Percentiles rank a stretch among this genome's conserved stretches.
Evolutionary conservation across 441 rosid species (phyloP).

Genomic region (Codiaeum variegatum): DNA sequence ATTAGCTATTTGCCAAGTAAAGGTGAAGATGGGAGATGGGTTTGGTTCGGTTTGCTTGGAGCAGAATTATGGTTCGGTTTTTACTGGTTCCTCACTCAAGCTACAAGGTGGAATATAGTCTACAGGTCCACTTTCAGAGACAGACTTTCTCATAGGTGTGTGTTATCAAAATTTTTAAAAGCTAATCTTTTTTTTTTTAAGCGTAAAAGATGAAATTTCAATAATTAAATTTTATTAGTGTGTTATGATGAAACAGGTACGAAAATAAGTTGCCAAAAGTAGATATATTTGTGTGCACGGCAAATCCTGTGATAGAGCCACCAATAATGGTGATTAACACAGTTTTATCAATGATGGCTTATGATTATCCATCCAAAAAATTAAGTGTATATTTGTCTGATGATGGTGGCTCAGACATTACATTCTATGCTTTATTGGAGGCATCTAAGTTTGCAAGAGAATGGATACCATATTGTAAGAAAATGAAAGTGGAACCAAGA

Average conservation of each 20-base stretch:
- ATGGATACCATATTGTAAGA: conserved; percentile 62
- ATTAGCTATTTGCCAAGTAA: conserved; percentile 26
- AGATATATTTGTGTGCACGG: conserved; percentile 75
- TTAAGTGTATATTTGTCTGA: conserved; percentile 64
- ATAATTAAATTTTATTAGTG: too few relatives aligned
- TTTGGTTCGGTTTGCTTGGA: conserved; percentile 39
- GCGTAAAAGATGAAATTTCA: too few relatives aligned
- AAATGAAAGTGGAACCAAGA: conserved; percentile 40
- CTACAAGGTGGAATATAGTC: conserved; percentile 37
- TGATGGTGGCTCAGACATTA: conserved; percentile 57
- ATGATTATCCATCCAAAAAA: conserved; percentile 59
- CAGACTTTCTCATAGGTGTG: conserved; percentile 41
- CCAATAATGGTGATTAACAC: conserved; percentile 66
- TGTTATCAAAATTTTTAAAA: too few relatives aligned
- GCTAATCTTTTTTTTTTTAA: too few relatives aligned
- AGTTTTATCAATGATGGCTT: conserved; percentile 57
- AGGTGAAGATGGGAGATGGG: conserved; percentile 34
- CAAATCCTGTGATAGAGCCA: conserved; percentile 67
- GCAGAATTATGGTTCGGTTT: conserved; percentile 51
- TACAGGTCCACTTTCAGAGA: conserved; percentile 41
- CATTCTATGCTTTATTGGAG: conserved; percentile 67
- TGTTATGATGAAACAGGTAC: conserved; percentile 20
- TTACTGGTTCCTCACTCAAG: conserved; percentile 44
- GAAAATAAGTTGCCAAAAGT: conserved; percentile 41
- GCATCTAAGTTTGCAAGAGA: conserved; percentile 50